A percentile compares a stretch with the other conserved stretches of the same genome.
These are phyloP conservation scores for Coemansia sp. DNA, from an alignment of 192 early-diverging fungal genomes.

Conservation along the genomic window DNA sequence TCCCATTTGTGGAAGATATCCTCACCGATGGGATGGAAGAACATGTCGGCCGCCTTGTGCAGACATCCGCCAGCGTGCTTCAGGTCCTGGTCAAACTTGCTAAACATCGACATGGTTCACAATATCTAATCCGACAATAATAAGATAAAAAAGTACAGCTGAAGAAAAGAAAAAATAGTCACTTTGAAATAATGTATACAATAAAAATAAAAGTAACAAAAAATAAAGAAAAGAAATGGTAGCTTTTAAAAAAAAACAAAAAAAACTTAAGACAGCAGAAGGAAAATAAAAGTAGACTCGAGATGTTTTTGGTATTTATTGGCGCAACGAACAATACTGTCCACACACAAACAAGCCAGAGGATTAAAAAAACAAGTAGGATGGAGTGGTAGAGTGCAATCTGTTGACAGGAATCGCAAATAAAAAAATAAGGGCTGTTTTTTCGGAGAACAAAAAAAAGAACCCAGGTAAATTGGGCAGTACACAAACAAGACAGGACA, in stretches of 20 bases:
- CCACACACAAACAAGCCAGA: background rate
- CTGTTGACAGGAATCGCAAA: background rate
- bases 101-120: slow-evolving; percentile 51
- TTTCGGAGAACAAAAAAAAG: background rate
- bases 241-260: background rate
- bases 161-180: background rate
- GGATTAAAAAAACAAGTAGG: background rate
- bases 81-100: slow-evolving; percentile 55
- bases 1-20: slow-evolving; percentile 58
- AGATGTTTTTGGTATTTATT: background rate
- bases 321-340: background rate
- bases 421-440: too few species aligned
- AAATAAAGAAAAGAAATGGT: background rate
- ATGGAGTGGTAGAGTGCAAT: slow-evolving; percentile 1
- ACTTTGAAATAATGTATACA: slow-evolving; percentile 1
- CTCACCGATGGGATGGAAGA: slow-evolving; percentile 54
- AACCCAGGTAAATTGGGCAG: background rate
- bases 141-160: background rate
- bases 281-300: background rate
- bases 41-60: slow-evolving; percentile 58
- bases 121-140: background rate
- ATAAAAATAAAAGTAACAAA: slow-evolving; percentile 2
- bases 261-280: background rate
- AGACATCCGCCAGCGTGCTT: slow-evolving; percentile 52
- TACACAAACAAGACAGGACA: background rate